A percentile compares a stretch with the other conserved stretches of the same genome.
Evolutionary conservation across 345 rosid species (phyloP).

Genomic region (Hypericum androsaemum): DNA sequence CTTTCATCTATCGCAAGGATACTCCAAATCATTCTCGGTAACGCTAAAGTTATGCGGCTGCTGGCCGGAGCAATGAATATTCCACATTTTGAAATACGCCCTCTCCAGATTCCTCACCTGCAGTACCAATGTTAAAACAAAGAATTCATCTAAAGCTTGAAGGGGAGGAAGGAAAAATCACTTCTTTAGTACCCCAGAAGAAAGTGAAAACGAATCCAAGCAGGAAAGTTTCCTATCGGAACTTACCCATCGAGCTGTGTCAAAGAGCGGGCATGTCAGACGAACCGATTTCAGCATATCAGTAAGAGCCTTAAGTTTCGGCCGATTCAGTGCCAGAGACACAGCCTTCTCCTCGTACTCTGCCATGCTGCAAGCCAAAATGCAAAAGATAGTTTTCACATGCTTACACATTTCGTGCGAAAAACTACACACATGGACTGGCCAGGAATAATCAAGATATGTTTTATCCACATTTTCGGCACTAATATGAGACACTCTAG

Average conservation of each 20-base stretch:
- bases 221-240: not conserved
- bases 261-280: not conserved
- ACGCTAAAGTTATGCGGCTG: not conserved
- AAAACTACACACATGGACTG: no score
- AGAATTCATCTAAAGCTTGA: no score
- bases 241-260: conserved; percentile 51
- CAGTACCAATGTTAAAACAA: not conserved
- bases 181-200: no score
- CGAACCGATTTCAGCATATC: not conserved
- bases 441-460: not conserved
- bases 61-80: not conserved
- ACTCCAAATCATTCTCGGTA: conserved; percentile 56
- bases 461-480: not conserved
- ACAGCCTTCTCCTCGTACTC: not conserved
- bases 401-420: no score
- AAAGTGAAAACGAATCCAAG: not conserved
- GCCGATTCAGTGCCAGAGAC: not conserved
- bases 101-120: not conserved
- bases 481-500: not conserved
- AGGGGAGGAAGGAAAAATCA: no score
- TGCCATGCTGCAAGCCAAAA: not conserved
- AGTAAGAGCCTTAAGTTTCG: not conserved
- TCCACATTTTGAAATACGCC: not conserved
- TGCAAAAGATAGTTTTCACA: not conserved
- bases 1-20: conserved; percentile 35